Evolutionary conservation across 768 basidiomycete genomes (phyloP), one percentile per base, ranked within the genome.

Genomic region (Hericium rajendrae): DNA sequence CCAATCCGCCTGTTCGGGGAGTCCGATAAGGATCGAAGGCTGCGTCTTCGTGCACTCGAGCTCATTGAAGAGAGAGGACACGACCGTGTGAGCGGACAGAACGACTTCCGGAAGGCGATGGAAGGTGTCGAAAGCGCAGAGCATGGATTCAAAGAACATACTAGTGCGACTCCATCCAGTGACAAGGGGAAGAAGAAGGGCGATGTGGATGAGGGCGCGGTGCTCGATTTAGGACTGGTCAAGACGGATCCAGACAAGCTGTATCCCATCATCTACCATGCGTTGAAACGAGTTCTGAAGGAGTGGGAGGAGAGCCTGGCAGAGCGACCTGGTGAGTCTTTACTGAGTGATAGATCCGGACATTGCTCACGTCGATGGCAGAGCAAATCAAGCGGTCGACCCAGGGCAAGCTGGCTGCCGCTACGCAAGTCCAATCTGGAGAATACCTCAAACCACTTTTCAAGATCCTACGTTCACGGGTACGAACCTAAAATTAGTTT

Each of bases 251-350:
- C 93, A 6, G 91, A 95, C 75, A 97, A 91, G 71, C 74, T 98
- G 28, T 97, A 99, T 68, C 97, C 97, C 0, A 76, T 97, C 64
- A 97, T 99, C 52, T 99, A 99, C 67, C 93, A 94, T 68, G 91
- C 94, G 1, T 74, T 98, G 57, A 97, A 97, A 76, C 79, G 87
- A 60, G 87, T 85, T 5, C 76, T 98, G 53, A 93, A 93, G 65
- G 97, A 99, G 67, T 99, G 97, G 97, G 94, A 85, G 62, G 87
- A 93, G 64, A 88, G 89, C 50, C 88, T 99, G 88, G 91, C 90
- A 55, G 89, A 91, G 60, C 79, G 97, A 66, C 93, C 93, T 64
- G 93, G 93, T 91, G 59, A 38, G 80, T 46, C 16, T 46, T 46
- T 20, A 20, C 11, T 6, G 43, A 10, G 16, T 12, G n/a, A 38